Base-by-base conservation (phyloP, 108 stramenopile genomes). In the Conticribra weissflogii region DNA sequence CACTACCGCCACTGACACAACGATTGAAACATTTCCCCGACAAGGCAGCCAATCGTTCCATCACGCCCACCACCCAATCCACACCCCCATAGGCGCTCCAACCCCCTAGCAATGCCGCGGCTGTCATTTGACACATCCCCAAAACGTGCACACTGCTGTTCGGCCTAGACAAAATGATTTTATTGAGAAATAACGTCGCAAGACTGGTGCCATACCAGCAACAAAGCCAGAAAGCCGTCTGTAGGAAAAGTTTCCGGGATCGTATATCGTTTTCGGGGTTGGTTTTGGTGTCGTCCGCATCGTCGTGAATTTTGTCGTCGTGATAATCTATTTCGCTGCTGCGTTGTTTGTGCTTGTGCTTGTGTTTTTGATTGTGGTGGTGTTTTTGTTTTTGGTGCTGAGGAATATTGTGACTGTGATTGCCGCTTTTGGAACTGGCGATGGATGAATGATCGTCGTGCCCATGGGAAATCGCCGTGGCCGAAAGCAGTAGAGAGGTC, bases 41-140 rank as follows among this genome's bases (percentile, higher is more conserved):
- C 5, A 31, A 22, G 60, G 22, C 44, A 22, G 2, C 47, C 9
- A 2, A 45, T 45, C 16, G 44, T n/a, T n/a, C n/a, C n/a, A n/a
- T n/a, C n/a, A n/a, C n/a, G n/a, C n/a, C 29, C 28, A 12, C 8
- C 17, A 47, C 45, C 27, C 23, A 66, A 16, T 36, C 72, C 44
- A 27, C 48, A 1, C 74, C 71, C 0, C 74, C 79, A 33, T 57
- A 68, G 21, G 68, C 15, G 18, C 70, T 82, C 75, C 75, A 76
- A 0, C 75, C 81, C n/a, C 81, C 81, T 50, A 82, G 22, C 1
- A 82, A 62, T 1, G 77, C 77, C 14, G 81, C 76, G 8, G 81
- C 66, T 24, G 71, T 66, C 81, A 82, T 82, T 58, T 82, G 81
- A 64, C 72, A 74, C 59, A 78, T 72, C 15, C 81, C 81, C 31